These are phyloP conservation scores for Corrigiola litoralis DNA, from an alignment of 179 eudicot species.

Conservation along the genomic window DNA sequence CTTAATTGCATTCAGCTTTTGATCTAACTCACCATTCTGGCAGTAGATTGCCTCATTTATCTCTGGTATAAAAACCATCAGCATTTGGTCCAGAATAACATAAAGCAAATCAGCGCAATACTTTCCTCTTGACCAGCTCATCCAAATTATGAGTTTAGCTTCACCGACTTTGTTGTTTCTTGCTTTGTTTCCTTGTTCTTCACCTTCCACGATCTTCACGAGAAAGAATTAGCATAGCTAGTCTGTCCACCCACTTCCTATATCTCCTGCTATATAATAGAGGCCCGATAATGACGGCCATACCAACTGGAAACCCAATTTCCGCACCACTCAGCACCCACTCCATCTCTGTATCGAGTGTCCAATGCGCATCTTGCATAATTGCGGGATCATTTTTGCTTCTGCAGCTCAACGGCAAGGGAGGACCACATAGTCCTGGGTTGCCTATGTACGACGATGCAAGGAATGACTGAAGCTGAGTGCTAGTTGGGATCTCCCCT, in stretches of 20 bases:
- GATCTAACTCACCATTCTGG: too few species aligned
- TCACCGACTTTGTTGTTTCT: too few species aligned
- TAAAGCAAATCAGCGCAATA: too few species aligned
- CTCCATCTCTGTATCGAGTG: not conserved
- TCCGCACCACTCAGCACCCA: constrained; percentile 35
- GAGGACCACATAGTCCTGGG: constrained; percentile 21
- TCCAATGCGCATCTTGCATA: not conserved
- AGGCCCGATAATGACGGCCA: constrained; percentile 29
- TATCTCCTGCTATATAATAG: constrained; percentile 29
- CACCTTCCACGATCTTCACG: not conserved
- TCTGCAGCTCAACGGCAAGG: not conserved
- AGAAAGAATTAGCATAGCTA: constrained; percentile 9
- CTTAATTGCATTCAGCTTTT: too few species aligned
- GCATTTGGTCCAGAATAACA: too few species aligned
- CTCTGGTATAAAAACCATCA: too few species aligned
- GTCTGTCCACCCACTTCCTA: constrained; percentile 33
- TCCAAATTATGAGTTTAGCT: too few species aligned
- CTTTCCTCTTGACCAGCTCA: too few species aligned
- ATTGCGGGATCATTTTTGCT: not conserved
- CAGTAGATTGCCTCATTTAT: too few species aligned
- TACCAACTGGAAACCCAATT: constrained; percentile 39
- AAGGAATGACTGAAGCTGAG: constrained; percentile 15
- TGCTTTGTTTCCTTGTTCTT: too few species aligned
- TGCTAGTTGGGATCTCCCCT: constrained; percentile 18
- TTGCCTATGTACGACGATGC: constrained; percentile 24